phyloP scores from a whole-genome alignment of 2,329 filamentous ascomycete genomes.

The Sordariomycetes sp. region DNA sequence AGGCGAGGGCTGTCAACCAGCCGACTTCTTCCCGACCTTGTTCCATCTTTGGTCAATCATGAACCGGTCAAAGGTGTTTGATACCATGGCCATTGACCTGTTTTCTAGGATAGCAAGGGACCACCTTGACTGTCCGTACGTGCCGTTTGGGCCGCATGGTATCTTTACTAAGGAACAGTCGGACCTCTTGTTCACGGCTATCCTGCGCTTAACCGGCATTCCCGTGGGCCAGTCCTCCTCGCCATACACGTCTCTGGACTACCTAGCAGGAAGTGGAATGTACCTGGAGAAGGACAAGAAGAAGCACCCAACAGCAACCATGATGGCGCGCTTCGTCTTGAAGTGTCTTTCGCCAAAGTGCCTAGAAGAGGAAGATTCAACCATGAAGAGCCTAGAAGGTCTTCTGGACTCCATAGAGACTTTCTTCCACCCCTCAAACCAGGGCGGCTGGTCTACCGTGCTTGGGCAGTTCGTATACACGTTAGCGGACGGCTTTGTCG shows the following conservation, averaged over 20 bases:
- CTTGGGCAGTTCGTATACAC: conserved; percentile 87
- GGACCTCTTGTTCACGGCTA: conserved; percentile 83
- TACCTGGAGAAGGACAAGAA: conserved; percentile 88
- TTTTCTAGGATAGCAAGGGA: conserved; percentile 83
- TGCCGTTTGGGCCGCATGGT: conserved; percentile 77
- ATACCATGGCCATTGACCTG: conserved; percentile 81
- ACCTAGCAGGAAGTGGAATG: conserved; percentile 71
- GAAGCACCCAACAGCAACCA: conserved; percentile 85
- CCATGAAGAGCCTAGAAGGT: conserved; percentile 78
- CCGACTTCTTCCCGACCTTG: conserved; percentile 83
- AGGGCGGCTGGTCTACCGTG: conserved; percentile 83
- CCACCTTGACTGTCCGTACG: conserved; percentile 62
- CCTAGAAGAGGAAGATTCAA: conserved; percentile 66
- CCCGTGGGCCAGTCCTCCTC: conserved; percentile 94
- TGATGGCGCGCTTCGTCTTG: conserved; percentile 86
- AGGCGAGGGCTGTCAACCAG: conserved; percentile 69
- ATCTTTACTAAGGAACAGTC: conserved; percentile 91
- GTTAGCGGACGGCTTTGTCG: conserved; percentile 90
- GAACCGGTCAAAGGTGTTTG: conserved; percentile 78
- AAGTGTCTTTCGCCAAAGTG: conserved; percentile 86
- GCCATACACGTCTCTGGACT: conserved; percentile 79
- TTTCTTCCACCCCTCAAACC: conserved; percentile 97
- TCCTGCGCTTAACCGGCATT: conserved; percentile 84
- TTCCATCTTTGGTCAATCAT: conserved; percentile 96
- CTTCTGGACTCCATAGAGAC: conserved; percentile 93